Evolutionary conservation across 441 rosid genomes (phyloP), one percentile per base, ranked within the genome.

Genomic region (Kokia cookei): DNA sequence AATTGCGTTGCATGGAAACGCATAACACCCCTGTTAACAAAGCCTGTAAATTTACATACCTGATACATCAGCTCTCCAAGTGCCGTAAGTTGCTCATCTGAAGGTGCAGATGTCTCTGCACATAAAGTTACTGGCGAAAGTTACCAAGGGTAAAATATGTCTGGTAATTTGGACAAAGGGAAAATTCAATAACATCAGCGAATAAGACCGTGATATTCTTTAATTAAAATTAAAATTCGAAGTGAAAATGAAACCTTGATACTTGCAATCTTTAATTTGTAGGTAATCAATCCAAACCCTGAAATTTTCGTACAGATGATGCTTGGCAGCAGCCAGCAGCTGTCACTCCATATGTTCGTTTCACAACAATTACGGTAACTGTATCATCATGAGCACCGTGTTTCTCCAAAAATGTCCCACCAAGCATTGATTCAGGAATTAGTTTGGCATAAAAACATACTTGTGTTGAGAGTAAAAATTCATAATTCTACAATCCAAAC

Each of bases 21-120:
- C 35, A 29, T 29, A 29, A 29, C 35, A 29, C 35, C 35, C 35
- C 35, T 29, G 35, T 29, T 29, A 29, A 29, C 35, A 29, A 29
- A 29, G 35, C 35, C 35, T 29, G 35, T 29, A 29, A 4, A 29
- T 29, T 4, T 29, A 26, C 12, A 7, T 85, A 91, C 99, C 99
- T 94, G 98, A 84, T 96, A 96, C 58, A 92, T 80, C 78, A 96
- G 87, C 77, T 96, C 99, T 72, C 99, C 99, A 64, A 96, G 93
- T 65, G 98, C 89, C 2, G 93, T 85, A 45, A 96, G 93, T 73
- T 96, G 99, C 55, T 94, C 99, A 58, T 91, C 98, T 73, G 98
- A 96, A 78, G 81, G 73, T 60, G 88, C 80, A 12, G 99, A 91
- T 19, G 99, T 87, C 64, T 94, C 98, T 96, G 75, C 65, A 61